A percentile compares a stretch with the other conserved stretches of the same genome.
Evolutionary conservation across 129 eudicot genomes (phyloP).

Genomic region (Erigeron canadensis): DNA sequence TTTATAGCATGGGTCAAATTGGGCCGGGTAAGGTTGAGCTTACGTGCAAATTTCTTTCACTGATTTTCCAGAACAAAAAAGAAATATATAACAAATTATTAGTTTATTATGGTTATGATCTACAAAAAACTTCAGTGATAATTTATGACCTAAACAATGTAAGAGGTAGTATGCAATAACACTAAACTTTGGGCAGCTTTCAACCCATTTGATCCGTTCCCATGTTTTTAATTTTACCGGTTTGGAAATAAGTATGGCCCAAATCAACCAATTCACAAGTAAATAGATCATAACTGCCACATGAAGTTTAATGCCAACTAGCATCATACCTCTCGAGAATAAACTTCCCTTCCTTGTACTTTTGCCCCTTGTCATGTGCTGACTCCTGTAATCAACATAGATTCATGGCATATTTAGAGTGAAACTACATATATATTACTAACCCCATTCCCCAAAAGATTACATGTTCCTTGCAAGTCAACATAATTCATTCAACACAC

Average conservation of each 20-base stretch:
- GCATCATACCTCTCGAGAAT: conserved; percentile 63
- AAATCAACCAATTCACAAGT: background rate
- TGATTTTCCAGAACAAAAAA: background rate
- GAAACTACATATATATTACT: background rate
- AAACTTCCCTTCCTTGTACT: conserved; percentile 82
- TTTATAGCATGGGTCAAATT: background rate
- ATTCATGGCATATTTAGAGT: background rate
- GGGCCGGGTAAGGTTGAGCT: background rate
- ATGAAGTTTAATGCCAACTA: background rate
- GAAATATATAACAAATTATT: background rate
- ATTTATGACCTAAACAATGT: background rate
- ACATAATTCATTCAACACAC: background rate
- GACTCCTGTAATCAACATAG: conserved; percentile 48
- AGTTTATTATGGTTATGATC: background rate
- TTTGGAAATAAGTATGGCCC: background rate
- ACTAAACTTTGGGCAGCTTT: background rate
- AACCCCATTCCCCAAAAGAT: background rate
- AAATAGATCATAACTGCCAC: background rate
- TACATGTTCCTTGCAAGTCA: background rate
- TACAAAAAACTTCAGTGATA: too few species aligned
- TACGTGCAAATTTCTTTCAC: background rate
- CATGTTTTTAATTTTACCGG: background rate
- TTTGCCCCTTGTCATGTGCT: conserved; percentile 60
- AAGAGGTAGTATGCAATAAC: background rate
- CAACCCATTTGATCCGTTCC: background rate